A percentile compares a stretch with the other conserved stretches of the same genome.
Conservation (phyloP, 257 asterid species). For the Mitragyna speciosa region DNA sequence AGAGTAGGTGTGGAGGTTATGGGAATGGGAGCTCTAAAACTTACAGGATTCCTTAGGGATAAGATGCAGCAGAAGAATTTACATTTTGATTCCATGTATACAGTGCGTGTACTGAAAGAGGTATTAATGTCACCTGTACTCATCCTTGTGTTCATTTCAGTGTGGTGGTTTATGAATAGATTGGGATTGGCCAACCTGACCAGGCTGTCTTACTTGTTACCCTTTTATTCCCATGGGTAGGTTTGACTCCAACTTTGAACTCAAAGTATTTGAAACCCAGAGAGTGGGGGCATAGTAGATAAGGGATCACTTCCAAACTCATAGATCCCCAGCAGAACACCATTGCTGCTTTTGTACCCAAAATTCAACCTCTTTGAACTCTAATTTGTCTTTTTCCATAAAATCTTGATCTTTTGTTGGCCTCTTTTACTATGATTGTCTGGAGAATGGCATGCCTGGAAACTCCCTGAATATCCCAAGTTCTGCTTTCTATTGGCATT, state of each 20-base stretch:
- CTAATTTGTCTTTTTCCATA: not conserved
- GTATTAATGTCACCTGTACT: slow-evolving; percentile 27
- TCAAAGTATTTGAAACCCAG: not conserved
- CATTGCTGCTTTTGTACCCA: not conserved
- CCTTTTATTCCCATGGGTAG: not conserved
- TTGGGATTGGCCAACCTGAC: slow-evolving; percentile 11
- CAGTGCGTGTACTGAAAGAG: slow-evolving; percentile 93
- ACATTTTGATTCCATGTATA: slow-evolving; percentile 72
- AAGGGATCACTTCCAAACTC: not conserved
- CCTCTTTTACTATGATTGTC: not conserved
- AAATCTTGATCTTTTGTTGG: not conserved
- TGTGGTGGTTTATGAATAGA: not conserved
- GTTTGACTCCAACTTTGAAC: not conserved
- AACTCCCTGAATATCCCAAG: not conserved
- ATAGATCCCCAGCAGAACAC: not conserved
- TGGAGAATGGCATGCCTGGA: not conserved
- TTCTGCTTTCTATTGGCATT: not conserved
- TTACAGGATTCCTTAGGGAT: slow-evolving; percentile 87
- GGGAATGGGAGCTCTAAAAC: slow-evolving; percentile 92
- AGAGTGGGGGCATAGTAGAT: not conserved
- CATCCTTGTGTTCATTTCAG: not conserved
- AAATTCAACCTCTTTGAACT: not conserved
- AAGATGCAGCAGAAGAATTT: slow-evolving; percentile 78
- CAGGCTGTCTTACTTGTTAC: not conserved
- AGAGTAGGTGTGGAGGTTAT: slow-evolving; percentile 80